phyloP scores from a whole-genome alignment of 2,329 filamentous ascomycete genomes.

The Neonectria magnoliae region DNA sequence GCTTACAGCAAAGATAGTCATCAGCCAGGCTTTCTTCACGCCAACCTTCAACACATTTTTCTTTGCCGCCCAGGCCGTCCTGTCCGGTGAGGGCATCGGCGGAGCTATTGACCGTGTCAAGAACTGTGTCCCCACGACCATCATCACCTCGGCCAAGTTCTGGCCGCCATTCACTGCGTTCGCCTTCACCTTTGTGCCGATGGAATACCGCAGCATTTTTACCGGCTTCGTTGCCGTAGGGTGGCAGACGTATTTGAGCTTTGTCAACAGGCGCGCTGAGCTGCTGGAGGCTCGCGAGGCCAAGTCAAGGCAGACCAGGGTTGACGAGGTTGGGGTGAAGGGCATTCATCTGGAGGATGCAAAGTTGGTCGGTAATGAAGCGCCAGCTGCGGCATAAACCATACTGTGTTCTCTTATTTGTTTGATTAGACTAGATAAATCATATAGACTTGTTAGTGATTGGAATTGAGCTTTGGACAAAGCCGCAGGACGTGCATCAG shows the following conservation, averaged over 20 bases:
- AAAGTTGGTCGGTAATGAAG: not conserved
- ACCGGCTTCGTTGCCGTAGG: constrained; percentile 82
- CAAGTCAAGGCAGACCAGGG: constrained; percentile 7
- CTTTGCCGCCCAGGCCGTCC: constrained; percentile 80
- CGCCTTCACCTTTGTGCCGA: constrained; percentile 83
- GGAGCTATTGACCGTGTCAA: constrained; percentile 77
- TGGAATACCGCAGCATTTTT: constrained; percentile 84
- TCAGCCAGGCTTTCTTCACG: constrained; percentile 85
- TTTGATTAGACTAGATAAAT: not conserved
- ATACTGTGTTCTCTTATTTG: not conserved
- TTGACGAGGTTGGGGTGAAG: constrained; percentile 8
- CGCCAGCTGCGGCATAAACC: constrained; percentile 13
- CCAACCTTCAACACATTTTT: constrained; percentile 87
- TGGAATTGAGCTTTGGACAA: not conserved
- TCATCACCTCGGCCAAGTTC: constrained; percentile 83
- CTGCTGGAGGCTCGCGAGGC: constrained; percentile 31
- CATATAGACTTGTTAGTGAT: constrained; percentile 7
- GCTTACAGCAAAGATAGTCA: constrained; percentile 77
- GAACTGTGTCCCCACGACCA: constrained; percentile 79
- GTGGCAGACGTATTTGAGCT: constrained; percentile 92
- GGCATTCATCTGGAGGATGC: not conserved
- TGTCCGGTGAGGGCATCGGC: constrained; percentile 72
- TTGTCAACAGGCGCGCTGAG: constrained; percentile 80
- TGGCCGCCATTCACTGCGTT: constrained; percentile 91
- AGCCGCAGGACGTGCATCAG: not conserved